A percentile compares a stretch with the other conserved stretches of the same genome.
Conservation (phyloP, 192 early-diverging fungal genomes). For the Neocallimastix lanati region DNA sequence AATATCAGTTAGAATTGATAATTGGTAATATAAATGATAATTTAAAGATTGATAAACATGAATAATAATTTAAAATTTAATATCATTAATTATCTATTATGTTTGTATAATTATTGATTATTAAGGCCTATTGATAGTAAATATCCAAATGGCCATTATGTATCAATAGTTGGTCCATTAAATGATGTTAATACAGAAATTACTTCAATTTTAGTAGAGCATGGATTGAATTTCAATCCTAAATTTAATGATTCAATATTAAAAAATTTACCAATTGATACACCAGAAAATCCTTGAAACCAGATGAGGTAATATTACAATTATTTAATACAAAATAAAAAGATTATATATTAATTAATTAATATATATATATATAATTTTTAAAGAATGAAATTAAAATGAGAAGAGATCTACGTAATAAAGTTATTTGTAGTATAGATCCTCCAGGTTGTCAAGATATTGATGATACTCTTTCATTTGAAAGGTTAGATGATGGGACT, state of each 20-base stretch:
- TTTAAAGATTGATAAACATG: too few species aligned
- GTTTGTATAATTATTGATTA: not conserved
- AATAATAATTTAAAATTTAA: too few species aligned
- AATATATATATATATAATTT: too few species aligned
- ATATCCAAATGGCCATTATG: conserved; percentile 61
- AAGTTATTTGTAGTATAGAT: conserved; percentile 48
- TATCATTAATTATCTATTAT: too few species aligned
- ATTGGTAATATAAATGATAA: conserved; percentile 15
- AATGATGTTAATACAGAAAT: conserved; percentile 53
- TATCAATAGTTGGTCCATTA: conserved; percentile 43
- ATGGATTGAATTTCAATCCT: conserved; percentile 49
- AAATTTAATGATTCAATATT: conserved; percentile 41
- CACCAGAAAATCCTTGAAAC: conserved; percentile 24
- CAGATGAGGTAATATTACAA: conserved; percentile 5
- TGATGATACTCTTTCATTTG: conserved; percentile 56
- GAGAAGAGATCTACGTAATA: conserved; percentile 16
- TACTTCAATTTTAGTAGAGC: conserved; percentile 56
- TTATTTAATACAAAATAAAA: too few species aligned
- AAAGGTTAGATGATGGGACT: conserved; percentile 17
- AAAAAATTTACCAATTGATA: conserved; percentile 46
- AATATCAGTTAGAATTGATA: conserved; percentile 55
- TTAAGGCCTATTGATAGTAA: conserved; percentile 36
- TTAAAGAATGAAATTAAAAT: conserved; percentile 14
- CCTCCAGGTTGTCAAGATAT: conserved; percentile 62
- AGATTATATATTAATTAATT: too few species aligned